phyloP scores from a whole-genome alignment of 2,329 filamentous ascomycete species.

The Beauveria caledonica region DNA sequence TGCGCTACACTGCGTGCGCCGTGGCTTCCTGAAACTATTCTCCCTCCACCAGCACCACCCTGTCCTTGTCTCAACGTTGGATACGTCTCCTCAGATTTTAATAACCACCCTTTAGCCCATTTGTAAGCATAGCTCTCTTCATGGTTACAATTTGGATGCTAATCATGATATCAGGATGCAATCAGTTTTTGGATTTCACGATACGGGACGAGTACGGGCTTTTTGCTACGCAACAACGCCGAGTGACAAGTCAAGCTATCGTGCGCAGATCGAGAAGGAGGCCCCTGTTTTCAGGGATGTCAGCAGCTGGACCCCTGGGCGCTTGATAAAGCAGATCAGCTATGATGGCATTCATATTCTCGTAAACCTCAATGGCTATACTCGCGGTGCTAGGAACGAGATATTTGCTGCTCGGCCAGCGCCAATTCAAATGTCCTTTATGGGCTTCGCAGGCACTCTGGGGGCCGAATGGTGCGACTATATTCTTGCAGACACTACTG shows the following conservation, averaged over 20 bases:
- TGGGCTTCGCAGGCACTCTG: constrained; percentile 94
- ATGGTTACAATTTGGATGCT: background rate
- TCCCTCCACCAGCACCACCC: constrained; percentile 76
- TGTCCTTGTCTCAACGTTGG: constrained; percentile 80
- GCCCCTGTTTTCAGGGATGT: constrained; percentile 87
- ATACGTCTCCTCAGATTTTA: constrained; percentile 97
- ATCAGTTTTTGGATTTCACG: constrained; percentile 90
- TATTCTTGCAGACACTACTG: constrained; percentile 79
- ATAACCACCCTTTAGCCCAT: constrained; percentile 94
- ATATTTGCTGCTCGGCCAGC: constrained; percentile 91
- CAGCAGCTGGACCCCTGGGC: constrained; percentile 77
- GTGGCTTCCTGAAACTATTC: constrained; percentile 78
- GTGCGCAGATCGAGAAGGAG: constrained; percentile 86
- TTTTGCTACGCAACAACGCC: constrained; percentile 94
- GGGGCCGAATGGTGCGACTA: constrained; percentile 99
- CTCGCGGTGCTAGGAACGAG: constrained; percentile 90
- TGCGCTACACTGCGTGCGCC: constrained; percentile 77
- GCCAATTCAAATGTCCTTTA: constrained; percentile 98
- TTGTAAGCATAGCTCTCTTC: constrained; percentile 40
- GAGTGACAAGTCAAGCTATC: constrained; percentile 82
- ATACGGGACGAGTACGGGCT: constrained; percentile 64
- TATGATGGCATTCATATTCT: constrained; percentile 86
- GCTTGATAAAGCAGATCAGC: constrained; percentile 77
- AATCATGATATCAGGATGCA: constrained; percentile 59
- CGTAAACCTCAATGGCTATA: constrained; percentile 97